phyloP scores from a whole-genome alignment of 2,329 filamentous ascomycete genomes.

The Colletotrichum navitas region DNA sequence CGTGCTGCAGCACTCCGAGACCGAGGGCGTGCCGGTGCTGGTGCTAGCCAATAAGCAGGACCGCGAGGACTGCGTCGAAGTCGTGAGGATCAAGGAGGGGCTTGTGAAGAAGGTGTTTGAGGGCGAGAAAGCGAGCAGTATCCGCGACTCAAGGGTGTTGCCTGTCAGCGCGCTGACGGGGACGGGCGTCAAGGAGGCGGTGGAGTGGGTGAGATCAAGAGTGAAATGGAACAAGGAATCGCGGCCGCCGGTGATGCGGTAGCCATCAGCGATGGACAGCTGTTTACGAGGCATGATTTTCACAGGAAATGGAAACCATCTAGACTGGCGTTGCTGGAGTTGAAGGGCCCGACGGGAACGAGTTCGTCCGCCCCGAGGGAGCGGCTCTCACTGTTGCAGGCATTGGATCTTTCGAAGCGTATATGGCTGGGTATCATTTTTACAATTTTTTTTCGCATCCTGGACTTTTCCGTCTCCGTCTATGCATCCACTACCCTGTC shows the following conservation, averaged over 20 bases:
- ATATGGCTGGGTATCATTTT: slow-evolving; percentile 42
- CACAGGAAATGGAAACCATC: slow-evolving; percentile 7
- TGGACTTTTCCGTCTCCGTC: slow-evolving; percentile 47
- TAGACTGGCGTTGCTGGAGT: slow-evolving; percentile 40
- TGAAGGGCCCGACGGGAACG: slow-evolving; percentile 1
- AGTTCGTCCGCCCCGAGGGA: background rate
- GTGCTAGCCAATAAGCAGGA: slow-evolving; percentile 99
- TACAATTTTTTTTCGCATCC: slow-evolving; percentile 17
- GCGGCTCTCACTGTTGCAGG: slow-evolving; percentile 6
- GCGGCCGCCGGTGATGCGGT: slow-evolving; percentile 93
- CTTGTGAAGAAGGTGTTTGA: slow-evolving; percentile 96
- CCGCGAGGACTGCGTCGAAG: slow-evolving; percentile 96
- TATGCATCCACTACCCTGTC: slow-evolving; percentile 67
- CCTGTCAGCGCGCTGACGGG: slow-evolving; percentile 92
- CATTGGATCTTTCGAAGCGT: slow-evolving; percentile 24
- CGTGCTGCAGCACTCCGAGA: slow-evolving; percentile 87
- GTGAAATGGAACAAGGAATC: slow-evolving; percentile 98
- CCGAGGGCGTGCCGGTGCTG: slow-evolving; percentile 90
- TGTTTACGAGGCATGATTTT: slow-evolving; percentile 35
- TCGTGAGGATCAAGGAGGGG: slow-evolving; percentile 96
- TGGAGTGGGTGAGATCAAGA: slow-evolving; percentile 94
- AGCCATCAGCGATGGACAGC: slow-evolving; percentile 47
- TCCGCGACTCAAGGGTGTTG: slow-evolving; percentile 90
- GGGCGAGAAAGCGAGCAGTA: slow-evolving; percentile 86
- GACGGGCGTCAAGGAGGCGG: slow-evolving; percentile 89